Conservation (phyloP, 495 filamentous ascomycete species). For the Trichoderma parareesei region DNA sequence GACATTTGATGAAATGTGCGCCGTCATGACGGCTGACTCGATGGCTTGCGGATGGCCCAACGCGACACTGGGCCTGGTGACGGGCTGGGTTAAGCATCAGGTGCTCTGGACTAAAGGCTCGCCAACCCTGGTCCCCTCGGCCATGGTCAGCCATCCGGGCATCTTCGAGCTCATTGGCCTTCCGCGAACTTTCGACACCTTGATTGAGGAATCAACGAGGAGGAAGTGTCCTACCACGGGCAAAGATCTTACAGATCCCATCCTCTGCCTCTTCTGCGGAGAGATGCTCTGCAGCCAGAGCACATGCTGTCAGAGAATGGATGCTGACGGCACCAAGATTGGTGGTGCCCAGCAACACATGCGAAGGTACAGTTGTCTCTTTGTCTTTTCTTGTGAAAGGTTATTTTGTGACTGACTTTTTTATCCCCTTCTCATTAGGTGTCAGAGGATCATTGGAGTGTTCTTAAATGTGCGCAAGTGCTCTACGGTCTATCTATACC, state of each 20-base stretch:
- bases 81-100: conserved; percentile 73
- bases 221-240: conserved; percentile 80
- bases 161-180: conserved; percentile 93
- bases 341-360: conserved; percentile 90
- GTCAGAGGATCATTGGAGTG: conserved; percentile 77
- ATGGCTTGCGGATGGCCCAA: conserved; percentile 32
- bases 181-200: conserved; percentile 81
- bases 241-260: conserved; percentile 82
- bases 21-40: conserved; percentile 34
- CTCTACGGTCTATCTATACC: conserved; percentile 75
- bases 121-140: conserved; percentile 12
- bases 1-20: conserved; percentile 68
- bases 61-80: conserved; percentile 37
- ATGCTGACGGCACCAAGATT: conserved; percentile 32
- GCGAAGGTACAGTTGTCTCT: conserved; percentile 52
- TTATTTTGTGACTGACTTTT: conserved; percentile 12
- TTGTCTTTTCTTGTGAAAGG: background rate
- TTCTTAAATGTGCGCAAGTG: conserved; percentile 97
- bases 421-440: conserved; percentile 40
- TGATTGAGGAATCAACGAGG: conserved; percentile 85
- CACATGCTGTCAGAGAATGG: conserved; percentile 68
- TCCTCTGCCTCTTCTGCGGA: conserved; percentile 89
- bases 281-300: conserved; percentile 93
- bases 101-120: conserved; percentile 21
- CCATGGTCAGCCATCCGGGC: conserved; percentile 65